Evolutionary conservation across 106 monocot genomes (phyloP), one percentile per base, ranked within the genome.

Genomic region (Apostasia ramifera): DNA sequence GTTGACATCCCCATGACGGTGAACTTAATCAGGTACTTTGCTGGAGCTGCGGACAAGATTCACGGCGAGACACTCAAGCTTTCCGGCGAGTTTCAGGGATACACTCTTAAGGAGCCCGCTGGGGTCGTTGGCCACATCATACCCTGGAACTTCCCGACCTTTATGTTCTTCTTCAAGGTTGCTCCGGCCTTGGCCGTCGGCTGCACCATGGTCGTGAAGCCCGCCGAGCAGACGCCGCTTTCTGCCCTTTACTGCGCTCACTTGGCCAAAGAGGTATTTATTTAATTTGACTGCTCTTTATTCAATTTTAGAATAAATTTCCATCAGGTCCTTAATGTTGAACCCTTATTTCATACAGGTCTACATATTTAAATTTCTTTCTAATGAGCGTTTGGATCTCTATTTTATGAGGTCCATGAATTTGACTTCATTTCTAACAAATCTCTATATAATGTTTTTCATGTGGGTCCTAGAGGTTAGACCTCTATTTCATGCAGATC

Each of bases 161-260:
- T 49, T 43, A 75, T 80, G 69, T 85, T 89, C 85, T 82, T 74
- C 51, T 55, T 68, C 15, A 89, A 89, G 72, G 73, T 78, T 51
- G 63, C 70, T 67, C 85, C 89, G 0, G 80, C 89, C 0, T 49
- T 85, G 2, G 89, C 89, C 49, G 85, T 85, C 5, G 89, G 89
- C 3, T 89, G 89, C 82, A 89, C 89, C n/a, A 75, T 85, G 74
- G 50, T 89, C 41, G 80, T 89, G 50, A 89, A 89, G 77, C 89
- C 89, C 5, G 89, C 89, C 1, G 89, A 89, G 74, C 85, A 89
- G n/a, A 85, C 85, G 4, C 89, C 89, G 0, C 79, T 89, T 15
- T 80, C 85, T 9, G 89, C 89, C 2, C 71, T 89, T 48, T 79
- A 53, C 65, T 80, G 72, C 47, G 85, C 85, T 13, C 63, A 85